These are phyloP conservation scores for Fraxinus excelsior DNA, from an alignment of 257 asterid genomes.

Conservation along the genomic window DNA sequence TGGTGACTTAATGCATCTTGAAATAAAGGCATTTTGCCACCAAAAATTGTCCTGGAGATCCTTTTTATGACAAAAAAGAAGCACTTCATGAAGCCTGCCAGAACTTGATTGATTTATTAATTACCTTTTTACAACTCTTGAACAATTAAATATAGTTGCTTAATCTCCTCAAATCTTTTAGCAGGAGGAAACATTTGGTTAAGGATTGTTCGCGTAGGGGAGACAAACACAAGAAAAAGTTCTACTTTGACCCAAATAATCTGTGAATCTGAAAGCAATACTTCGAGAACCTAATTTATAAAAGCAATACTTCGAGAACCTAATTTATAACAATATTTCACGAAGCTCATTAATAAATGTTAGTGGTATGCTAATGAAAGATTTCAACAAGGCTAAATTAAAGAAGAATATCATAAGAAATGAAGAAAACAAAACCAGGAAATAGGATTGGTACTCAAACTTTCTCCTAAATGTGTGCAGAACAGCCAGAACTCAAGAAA, in stretches of 20 bases:
- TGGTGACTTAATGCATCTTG: background rate
- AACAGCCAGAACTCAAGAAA: conserved; percentile 3
- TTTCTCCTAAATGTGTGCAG: background rate
- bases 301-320: too few relatives aligned
- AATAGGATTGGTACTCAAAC: conserved; percentile 10
- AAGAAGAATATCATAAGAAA: background rate
- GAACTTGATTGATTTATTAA: too few relatives aligned
- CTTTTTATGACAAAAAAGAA: background rate
- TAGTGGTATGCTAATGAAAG: background rate
- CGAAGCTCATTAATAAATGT: background rate
- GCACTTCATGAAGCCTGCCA: background rate
- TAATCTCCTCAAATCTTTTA: background rate
- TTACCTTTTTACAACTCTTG: background rate
- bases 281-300: too few relatives aligned
- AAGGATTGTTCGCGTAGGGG: background rate
- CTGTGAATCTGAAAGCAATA: background rate
- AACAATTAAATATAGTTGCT: background rate
- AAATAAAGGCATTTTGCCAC: background rate
- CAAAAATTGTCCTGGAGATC: background rate
- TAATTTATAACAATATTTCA: too few relatives aligned
- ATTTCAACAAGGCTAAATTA: background rate
- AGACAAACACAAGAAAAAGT: background rate
- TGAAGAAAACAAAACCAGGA: background rate
- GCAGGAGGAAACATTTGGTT: background rate
- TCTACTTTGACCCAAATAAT: background rate